Evolutionary conservation across 805 yeast species (phyloP), one percentile per base, ranked within the genome.

Genomic region (Candida gorgasii): DNA sequence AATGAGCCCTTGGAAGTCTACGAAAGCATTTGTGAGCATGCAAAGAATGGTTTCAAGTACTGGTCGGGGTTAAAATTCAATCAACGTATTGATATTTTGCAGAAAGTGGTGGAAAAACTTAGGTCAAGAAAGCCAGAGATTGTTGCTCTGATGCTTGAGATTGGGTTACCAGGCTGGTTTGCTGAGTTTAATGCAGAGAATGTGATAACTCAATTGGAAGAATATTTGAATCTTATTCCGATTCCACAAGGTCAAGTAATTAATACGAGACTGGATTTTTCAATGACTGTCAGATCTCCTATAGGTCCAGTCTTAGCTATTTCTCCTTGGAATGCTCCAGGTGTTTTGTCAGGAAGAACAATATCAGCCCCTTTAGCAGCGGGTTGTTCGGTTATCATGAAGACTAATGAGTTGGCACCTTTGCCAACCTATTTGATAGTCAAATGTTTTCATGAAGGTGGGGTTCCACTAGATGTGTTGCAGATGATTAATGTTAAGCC

Each of bases 271-370:
- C 34, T 36, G 12, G 59, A 52, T 13, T 47, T 62, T 29, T 61
- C 68, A 1, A 28, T 70, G 40, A 59, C 63, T 2, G 31, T 63
- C 12, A 61, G 55, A 31, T 60, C 63, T 31, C 78, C 79, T 1
- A 42, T 72, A 12, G 79, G 79, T 1, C 73, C 76, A 0, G 73
- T 74, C 1, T 50, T 73, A 26, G 61, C 76, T 13, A 66, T 74
- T 1, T 60, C 76, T 2, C 71, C 79, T 0, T 74, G 78, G 79
- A 74, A 74, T 53, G 78, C 76, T 1, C 77, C 79, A 1, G 66
- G 65, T 0, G 58, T 72, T 12, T 54, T 74, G 24, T 54, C 66
- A 11, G 59, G 62, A 12, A 57, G 78, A 42, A 57, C 74, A 2
- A 59, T 74, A 3, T 46, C 61, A 13, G 72, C 73, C 5, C 79